Conservation (phyloP, 2,329 filamentous ascomycete species). For the Cladosporium sp. region DNA sequence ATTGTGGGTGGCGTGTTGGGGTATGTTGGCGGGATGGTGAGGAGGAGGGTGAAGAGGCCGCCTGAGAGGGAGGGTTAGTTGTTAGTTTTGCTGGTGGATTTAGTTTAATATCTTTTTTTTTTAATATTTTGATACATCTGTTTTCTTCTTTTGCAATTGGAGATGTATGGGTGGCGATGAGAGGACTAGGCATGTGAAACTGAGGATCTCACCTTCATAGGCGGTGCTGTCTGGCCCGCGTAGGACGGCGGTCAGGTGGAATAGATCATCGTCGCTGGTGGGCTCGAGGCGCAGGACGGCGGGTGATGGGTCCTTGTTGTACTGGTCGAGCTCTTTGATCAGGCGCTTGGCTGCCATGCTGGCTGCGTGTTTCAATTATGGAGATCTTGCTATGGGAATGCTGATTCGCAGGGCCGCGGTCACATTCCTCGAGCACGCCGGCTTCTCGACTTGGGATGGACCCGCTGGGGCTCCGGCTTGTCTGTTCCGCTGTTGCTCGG, state of each 20-base stretch:
- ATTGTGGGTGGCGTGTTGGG: slow-evolving; percentile 74
- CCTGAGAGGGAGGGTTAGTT: slow-evolving; percentile 33
- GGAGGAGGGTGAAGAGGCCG: slow-evolving; percentile 79
- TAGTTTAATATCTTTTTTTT: not conserved
- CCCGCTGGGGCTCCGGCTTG: not conserved
- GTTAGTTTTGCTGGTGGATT: not conserved
- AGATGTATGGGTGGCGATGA: not conserved
- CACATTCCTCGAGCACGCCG: not conserved
- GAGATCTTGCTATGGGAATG: not conserved
- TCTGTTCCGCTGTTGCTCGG: not conserved
- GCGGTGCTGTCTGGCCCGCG: slow-evolving; percentile 55
- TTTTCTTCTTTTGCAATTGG: not conserved
- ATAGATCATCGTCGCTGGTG: slow-evolving; percentile 52
- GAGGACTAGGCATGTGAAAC: not conserved
- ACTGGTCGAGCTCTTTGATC: slow-evolving; percentile 58
- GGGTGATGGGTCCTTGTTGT: slow-evolving; percentile 53
- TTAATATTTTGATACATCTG: not conserved
- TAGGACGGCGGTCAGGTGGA: slow-evolving; percentile 58
- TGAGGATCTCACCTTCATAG: slow-evolving; percentile 50
- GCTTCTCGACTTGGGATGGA: not conserved
- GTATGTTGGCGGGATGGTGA: slow-evolving; percentile 73
- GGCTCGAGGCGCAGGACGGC: slow-evolving; percentile 55
- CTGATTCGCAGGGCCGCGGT: not conserved
- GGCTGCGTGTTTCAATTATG: not conserved
- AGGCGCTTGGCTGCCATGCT: slow-evolving; percentile 55